These are phyloP conservation scores for Kodamaea sp. DNA, from an alignment of 1,139 yeast species.

Conservation along the genomic window DNA sequence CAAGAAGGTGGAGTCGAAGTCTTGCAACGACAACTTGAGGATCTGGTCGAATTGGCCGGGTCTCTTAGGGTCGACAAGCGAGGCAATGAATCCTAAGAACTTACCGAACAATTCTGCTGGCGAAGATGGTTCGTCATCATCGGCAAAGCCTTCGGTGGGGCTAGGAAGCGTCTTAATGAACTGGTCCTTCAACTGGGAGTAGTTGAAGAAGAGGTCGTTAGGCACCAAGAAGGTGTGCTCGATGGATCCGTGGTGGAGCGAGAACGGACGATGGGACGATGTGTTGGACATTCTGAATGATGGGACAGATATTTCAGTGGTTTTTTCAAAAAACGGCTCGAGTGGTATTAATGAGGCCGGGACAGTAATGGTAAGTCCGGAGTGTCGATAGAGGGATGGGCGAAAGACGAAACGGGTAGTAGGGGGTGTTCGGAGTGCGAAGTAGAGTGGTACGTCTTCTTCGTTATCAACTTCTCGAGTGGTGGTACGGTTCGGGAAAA, in stretches of 20 bases:
- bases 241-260: slow-evolving; percentile 78
- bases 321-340: too few species aligned
- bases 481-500: too few species aligned
- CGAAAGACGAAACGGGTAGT: too few species aligned
- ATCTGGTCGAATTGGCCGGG: slow-evolving; percentile 63
- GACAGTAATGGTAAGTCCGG: too few species aligned
- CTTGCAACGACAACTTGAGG: slow-evolving; percentile 67
- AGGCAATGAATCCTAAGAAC: slow-evolving; percentile 79
- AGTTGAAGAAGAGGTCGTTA: slow-evolving; percentile 72
- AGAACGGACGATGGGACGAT: slow-evolving; percentile 60
- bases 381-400: too few species aligned
- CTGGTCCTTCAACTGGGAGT: slow-evolving; percentile 86
- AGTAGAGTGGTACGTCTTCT: too few species aligned
- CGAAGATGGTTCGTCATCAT: slow-evolving; percentile 86
- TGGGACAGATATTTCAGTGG: too few species aligned
- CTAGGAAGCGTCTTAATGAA: slow-evolving; percentile 77
- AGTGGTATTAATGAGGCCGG: too few species aligned
- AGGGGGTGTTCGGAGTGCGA: too few species aligned
- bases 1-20: slow-evolving; percentile 81
- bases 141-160: slow-evolving; percentile 81
- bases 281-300: slow-evolving; percentile 16
- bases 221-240: slow-evolving; percentile 91
- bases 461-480: too few species aligned
- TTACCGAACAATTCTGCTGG: slow-evolving; percentile 84
- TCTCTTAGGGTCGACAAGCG: slow-evolving; percentile 47